Percentiles rank a stretch among this genome's conserved stretches.
These are phyloP conservation scores for Ambrosia artemisiifolia DNA, from an alignment of 129 eudicot genomes.

Conservation along the genomic window DNA sequence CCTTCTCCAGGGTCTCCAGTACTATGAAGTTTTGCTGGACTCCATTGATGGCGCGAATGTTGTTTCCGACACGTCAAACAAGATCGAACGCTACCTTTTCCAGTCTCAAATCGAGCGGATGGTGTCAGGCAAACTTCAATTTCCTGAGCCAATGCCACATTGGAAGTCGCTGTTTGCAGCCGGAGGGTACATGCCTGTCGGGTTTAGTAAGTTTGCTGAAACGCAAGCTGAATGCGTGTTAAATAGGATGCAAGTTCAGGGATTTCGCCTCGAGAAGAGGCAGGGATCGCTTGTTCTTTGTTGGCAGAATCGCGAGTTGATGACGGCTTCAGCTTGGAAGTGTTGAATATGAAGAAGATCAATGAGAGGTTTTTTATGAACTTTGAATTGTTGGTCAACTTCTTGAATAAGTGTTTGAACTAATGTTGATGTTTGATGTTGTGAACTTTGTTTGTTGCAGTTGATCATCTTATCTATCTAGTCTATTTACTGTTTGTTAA, in stretches of 20 bases:
- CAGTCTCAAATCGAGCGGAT: constrained; percentile 48
- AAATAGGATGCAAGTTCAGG: constrained; percentile 46
- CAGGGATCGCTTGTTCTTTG: constrained; percentile 52
- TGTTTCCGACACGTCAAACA: constrained; percentile 38
- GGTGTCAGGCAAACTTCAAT: constrained; percentile 44
- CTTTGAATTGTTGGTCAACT: constrained; percentile 25
- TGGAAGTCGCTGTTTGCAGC: constrained; percentile 49
- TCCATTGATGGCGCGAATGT: constrained; percentile 46
- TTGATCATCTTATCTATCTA: constrained; percentile 25
- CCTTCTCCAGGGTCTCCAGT: constrained; percentile 53
- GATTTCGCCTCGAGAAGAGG: constrained; percentile 53
- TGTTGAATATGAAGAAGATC: constrained; percentile 39
- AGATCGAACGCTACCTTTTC: constrained; percentile 50
- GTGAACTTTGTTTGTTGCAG: constrained; percentile 36
- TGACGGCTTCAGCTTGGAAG: constrained; percentile 62
- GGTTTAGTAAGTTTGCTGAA: constrained; percentile 51
- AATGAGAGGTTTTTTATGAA: constrained; percentile 32
- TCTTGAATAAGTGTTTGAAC: constrained; percentile 37
- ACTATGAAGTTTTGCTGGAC: constrained; percentile 48
- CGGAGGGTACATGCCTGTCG: constrained; percentile 42
- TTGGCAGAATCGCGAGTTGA: constrained; percentile 54
- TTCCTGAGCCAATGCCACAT: constrained; percentile 46
- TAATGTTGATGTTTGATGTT: constrained; percentile 31
- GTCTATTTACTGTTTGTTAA: neutral
- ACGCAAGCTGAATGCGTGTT: constrained; percentile 56